Evolutionary conservation across 176 grass and related monocot species (phyloP), one percentile per base, ranked within the genome.

Genomic region (Hordeum vulgare): DNA sequence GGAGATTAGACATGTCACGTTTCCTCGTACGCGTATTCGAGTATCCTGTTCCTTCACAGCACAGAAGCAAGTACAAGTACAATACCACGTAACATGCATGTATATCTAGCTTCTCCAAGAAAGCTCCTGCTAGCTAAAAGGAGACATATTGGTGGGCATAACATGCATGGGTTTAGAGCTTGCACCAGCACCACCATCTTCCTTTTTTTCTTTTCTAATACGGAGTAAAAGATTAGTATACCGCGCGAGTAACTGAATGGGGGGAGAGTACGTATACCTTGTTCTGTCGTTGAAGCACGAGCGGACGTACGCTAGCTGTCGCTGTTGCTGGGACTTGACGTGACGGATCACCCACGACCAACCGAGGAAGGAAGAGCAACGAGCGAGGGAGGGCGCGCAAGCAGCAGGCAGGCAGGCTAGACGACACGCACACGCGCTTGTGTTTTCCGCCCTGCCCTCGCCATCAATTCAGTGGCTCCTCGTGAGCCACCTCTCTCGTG

Each of bases 1-100:
- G 14, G 14, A 39, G 44, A 84, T 13, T n/a, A 40, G 20, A 66
- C 20, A 36, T 20, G 8, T 15, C 27, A 51, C 11, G 26, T 2
- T 61, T 74, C 73, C 82, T 84, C 62, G 65, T 71, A 85, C 62
- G 65, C 62, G 65, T 71, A 85, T 85, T 60, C 51, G 5, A 75
- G 41, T 49, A 73, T 28, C 41, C 70, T 63, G 41, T 28, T 33
- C 59, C 47, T 40, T 6, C 42, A 60, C 25, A 68, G 9, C 42
- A 42, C 23, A 68, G 7, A 57, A 69, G 39, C 67, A 17, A 76
- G 8, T 6, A 4, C 51, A 17, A 3, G 10, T 78, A 17, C 36
- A 70, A 35, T 10, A 66, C 17, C 3, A 21, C 53, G 53, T 56
- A 56, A 18, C 53, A 56, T 56, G 53, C 29, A 17, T 65, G 28